A percentile compares a stretch with the other conserved stretches of the same genome.
Conservation (phyloP, 108 stramenopile genomes). For the Schizochytrium sp. region DNA sequence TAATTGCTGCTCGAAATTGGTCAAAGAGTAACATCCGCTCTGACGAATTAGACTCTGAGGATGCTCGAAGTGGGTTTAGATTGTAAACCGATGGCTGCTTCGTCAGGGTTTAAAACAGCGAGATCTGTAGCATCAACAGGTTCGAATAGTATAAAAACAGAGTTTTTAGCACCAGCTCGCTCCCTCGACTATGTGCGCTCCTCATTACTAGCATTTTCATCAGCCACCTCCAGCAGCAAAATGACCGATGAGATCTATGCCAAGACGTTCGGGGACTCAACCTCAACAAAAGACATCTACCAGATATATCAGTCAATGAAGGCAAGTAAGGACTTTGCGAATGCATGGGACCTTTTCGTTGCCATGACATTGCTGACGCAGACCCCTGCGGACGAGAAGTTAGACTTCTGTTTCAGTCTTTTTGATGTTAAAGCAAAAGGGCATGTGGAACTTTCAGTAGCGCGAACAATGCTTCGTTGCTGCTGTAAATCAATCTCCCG, state of each 20-base stretch:
- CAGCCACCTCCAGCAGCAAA: conserved; percentile 36
- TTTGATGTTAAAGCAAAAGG: conserved; percentile 38
- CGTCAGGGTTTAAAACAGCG: no score
- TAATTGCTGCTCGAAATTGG: conserved; percentile 47
- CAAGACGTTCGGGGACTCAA: neutral
- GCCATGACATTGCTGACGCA: conserved; percentile 25
- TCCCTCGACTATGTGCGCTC: neutral
- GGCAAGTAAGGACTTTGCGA: neutral
- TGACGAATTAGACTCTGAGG: neutral
- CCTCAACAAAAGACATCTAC: neutral
- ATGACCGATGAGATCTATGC: conserved; percentile 58
- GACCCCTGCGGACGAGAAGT: neutral
- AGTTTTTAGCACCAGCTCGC: no score
- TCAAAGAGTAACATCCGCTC: neutral
- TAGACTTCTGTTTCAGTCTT: conserved; percentile 38
- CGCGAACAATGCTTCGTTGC: conserved; percentile 49
- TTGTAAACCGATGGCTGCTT: no score
- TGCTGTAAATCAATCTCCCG: conserved; percentile 44
- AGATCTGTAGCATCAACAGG: no score
- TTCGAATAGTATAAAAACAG: no score
- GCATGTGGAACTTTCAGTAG: conserved; percentile 11
- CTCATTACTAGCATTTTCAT: conserved; percentile 12
- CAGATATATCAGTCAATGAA: conserved; percentile 17
- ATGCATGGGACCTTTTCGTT: conserved; percentile 48
- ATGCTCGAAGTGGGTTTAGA: neutral